Evolutionary conservation across 352 stramenopile species (phyloP).

Genomic region (Phytophthora multivora): DNA sequence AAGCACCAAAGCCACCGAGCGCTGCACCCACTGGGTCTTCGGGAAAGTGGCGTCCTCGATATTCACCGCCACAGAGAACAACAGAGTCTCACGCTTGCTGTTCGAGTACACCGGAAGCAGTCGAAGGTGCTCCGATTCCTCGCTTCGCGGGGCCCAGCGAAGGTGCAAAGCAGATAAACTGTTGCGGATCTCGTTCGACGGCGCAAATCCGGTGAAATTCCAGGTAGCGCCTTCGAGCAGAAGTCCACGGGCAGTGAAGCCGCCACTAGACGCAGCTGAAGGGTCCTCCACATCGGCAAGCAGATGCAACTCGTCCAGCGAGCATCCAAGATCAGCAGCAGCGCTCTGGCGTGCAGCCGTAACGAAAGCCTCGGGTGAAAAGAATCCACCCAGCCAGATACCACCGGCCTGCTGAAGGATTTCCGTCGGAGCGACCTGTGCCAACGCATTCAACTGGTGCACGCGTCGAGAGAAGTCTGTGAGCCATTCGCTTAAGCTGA

Average conservation of each 20-base stretch:
- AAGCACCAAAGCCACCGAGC: slow-evolving; percentile 79
- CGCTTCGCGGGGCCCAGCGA: slow-evolving; percentile 55
- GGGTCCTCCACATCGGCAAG: slow-evolving; percentile 67
- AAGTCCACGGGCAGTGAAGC: slow-evolving; percentile 75
- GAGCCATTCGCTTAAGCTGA: slow-evolving; percentile 85
- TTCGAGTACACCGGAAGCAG: slow-evolving; percentile 89
- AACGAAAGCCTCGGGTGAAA: slow-evolving; percentile 93
- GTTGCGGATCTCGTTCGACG: slow-evolving; percentile 82
- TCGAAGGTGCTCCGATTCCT: slow-evolving; percentile 34
- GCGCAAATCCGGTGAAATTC: slow-evolving; percentile 64
- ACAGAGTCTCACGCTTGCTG: slow-evolving; percentile 67
- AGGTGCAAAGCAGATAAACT: slow-evolving; percentile 71
- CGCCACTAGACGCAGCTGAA: slow-evolving; percentile 23
- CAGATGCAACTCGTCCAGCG: slow-evolving; percentile 88
- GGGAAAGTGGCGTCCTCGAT: slow-evolving; percentile 55
- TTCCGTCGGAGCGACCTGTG: slow-evolving; percentile 45
- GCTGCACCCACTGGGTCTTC: slow-evolving; percentile 77
- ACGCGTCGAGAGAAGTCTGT: slow-evolving; percentile 80
- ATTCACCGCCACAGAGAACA: slow-evolving; percentile 85
- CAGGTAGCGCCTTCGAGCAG: slow-evolving; percentile 86
- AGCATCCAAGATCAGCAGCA: slow-evolving; percentile 77
- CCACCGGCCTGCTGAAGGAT: slow-evolving; percentile 44
- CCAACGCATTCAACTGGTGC: slow-evolving; percentile 62
- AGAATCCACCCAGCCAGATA: slow-evolving; percentile 93
- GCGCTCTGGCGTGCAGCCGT: slow-evolving; percentile 92